Conservation (phyloP, 768 basidiomycete species). For the Lactifluus volemus region DNA sequence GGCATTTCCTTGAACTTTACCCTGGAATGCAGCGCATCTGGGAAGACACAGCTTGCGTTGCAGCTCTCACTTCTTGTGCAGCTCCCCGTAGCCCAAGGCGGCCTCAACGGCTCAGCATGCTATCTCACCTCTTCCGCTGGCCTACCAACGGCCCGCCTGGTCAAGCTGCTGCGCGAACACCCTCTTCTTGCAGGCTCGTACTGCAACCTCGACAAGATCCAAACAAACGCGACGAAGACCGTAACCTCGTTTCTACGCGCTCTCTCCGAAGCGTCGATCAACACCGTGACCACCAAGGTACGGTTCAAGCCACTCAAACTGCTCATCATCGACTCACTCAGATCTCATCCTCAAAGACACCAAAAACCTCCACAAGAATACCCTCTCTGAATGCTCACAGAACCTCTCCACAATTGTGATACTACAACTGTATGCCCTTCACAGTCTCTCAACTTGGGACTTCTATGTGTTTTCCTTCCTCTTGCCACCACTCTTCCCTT, state of each 20-base stretch:
- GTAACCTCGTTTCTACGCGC: constrained; percentile 47
- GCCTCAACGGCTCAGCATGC: constrained; percentile 39
- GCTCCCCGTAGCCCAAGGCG: constrained; percentile 35
- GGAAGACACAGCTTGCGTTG: constrained; percentile 89
- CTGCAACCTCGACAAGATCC: constrained; percentile 48
- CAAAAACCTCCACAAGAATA: constrained; percentile 42
- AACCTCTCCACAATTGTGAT: constrained; percentile 5
- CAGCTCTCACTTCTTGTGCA: constrained; percentile 78
- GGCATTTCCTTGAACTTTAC: neutral
- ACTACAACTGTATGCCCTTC: too few species aligned
- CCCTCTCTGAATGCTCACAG: constrained; percentile 65
- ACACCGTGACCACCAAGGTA: constrained; percentile 25
- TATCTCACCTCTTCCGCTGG: constrained; percentile 68
- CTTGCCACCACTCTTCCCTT: too few species aligned
- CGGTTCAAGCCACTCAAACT: neutral
- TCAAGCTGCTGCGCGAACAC: constrained; percentile 45
- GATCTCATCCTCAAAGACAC: too few species aligned
- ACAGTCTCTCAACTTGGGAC: too few species aligned
- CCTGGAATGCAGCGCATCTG: constrained; percentile 58
- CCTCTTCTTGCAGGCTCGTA: constrained; percentile 25
- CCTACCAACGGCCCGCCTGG: constrained; percentile 58
- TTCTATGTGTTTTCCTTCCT: too few species aligned
- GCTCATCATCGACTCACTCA: too few species aligned
- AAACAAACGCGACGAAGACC: constrained; percentile 50
- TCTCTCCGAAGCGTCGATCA: constrained; percentile 43